Evolutionary conservation across 164 flowering plant genomes (phyloP).

Genomic region (Macadamia integrifolia): DNA sequence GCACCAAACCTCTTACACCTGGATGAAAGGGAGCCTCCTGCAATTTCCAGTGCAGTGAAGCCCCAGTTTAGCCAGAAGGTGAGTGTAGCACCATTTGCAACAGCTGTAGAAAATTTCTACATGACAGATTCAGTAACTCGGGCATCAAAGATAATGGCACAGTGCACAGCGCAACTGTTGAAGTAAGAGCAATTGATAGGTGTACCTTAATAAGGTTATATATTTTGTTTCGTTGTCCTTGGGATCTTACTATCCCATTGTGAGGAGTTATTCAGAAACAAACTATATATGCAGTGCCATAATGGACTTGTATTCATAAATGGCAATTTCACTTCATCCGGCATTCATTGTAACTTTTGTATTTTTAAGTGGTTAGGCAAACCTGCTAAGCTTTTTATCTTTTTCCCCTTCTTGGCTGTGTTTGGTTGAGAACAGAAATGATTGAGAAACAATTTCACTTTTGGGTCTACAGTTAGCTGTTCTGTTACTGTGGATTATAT

Average conservation of each 20-base stretch:
- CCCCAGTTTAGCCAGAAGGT: slow-evolving; percentile 41
- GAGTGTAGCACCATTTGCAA: slow-evolving; percentile 34
- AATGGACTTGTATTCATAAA: not conserved
- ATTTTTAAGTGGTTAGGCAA: no score
- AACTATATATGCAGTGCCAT: not conserved
- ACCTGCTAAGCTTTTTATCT: no score
- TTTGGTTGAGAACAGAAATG: no score
- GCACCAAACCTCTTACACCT: slow-evolving; percentile 76
- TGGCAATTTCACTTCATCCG: not conserved
- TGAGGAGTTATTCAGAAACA: not conserved
- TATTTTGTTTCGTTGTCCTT: not conserved
- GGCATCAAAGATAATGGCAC: slow-evolving; percentile 99
- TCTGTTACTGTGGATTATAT: no score
- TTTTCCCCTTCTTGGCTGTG: no score
- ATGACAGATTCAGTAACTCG: slow-evolving; percentile 94
- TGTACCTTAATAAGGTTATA: not conserved
- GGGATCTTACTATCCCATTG: not conserved
- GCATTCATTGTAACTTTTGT: not conserved
- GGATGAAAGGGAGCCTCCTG: slow-evolving; percentile 74
- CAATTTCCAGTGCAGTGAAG: slow-evolving; percentile 40
- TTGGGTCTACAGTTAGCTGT: no score
- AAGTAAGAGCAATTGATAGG: slow-evolving; percentile 29
- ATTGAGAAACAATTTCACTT: no score
- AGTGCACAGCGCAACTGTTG: slow-evolving; percentile 67
- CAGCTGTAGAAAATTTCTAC: slow-evolving; percentile 78